Conservation (phyloP, 768 basidiomycete genomes). For the Pleurotus citrinopileatus region DNA sequence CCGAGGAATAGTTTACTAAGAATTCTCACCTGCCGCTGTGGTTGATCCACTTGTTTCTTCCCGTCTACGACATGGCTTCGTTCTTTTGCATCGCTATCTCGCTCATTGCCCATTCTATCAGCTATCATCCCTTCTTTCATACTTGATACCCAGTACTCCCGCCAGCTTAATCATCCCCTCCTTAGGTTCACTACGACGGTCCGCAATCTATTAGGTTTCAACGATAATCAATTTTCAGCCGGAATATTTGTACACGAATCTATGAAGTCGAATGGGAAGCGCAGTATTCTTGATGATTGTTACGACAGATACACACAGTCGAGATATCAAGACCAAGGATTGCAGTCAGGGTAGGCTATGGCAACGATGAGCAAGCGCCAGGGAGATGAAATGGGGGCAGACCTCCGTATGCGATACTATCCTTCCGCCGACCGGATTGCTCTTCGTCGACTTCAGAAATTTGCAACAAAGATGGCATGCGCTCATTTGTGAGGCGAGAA, state of each 20-base stretch:
- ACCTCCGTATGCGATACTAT: no score
- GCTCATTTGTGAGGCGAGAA: no score
- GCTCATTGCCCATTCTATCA: slow-evolving; percentile 1
- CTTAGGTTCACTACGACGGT: slow-evolving; percentile 4
- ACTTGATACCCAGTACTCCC: slow-evolving; percentile 9
- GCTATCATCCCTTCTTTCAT: background rate
- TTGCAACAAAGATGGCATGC: no score
- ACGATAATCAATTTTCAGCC: background rate
- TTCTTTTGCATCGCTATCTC: slow-evolving; percentile 23
- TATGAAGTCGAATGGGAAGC: background rate
- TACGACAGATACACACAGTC: no score
- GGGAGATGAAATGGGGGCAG: no score
- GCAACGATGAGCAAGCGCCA: no score
- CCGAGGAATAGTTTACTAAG: slow-evolving; percentile 48
- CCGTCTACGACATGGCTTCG: slow-evolving; percentile 19
- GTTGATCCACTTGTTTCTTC: slow-evolving; percentile 32
- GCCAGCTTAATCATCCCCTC: slow-evolving; percentile 7
- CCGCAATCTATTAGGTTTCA: slow-evolving; percentile 3
- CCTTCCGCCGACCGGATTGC: no score
- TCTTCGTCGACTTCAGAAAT: no score
- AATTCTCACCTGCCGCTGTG: slow-evolving; percentile 80
- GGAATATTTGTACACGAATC: slow-evolving; percentile 1
- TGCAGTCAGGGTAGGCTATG: no score
- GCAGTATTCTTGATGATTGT: no score
- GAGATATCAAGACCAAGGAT: no score